Conservation (phyloP, 1,284 basidiomycete genomes). For the Fomitopsis pinicola region DNA sequence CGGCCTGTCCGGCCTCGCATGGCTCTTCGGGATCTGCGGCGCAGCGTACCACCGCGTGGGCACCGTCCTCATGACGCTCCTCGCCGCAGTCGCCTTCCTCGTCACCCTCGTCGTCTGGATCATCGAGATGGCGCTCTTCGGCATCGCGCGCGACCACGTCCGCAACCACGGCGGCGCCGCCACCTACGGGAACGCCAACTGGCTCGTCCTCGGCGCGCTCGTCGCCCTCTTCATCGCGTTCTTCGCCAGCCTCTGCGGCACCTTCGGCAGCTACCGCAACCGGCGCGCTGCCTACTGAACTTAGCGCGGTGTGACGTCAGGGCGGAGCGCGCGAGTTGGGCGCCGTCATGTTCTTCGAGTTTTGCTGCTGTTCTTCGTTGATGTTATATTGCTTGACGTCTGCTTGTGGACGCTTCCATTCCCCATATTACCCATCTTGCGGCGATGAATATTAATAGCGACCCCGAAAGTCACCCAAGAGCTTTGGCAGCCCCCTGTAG, state of each 20-base stretch:
- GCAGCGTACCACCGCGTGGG: slow-evolving; percentile 58
- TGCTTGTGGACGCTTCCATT: neutral
- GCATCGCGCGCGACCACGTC: slow-evolving; percentile 59
- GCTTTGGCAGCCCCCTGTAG: neutral
- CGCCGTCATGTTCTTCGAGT: neutral
- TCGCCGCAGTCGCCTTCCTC: slow-evolving; percentile 59
- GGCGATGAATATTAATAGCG: neutral
- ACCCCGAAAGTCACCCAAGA: neutral
- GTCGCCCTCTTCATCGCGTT: slow-evolving; percentile 61
- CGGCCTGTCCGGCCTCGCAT: slow-evolving; percentile 64
- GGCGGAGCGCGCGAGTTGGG: neutral
- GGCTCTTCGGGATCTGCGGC: slow-evolving; percentile 70
- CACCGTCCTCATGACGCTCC: slow-evolving; percentile 72
- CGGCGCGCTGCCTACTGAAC: slow-evolving; percentile 20
- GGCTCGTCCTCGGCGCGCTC: slow-evolving; percentile 73
- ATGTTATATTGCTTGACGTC: neutral
- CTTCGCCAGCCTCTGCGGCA: slow-evolving; percentile 61
- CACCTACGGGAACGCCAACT: slow-evolving; percentile 71
- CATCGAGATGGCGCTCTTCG: slow-evolving; percentile 79
- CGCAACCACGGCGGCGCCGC: slow-evolving; percentile 47
- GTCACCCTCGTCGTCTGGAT: slow-evolving; percentile 66
- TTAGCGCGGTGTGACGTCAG: neutral
- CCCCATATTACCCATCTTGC: neutral
- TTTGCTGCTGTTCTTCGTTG: neutral
- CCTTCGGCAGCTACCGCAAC: slow-evolving; percentile 62